Evolutionary conservation across 495 filamentous ascomycete genomes (phyloP).

Genomic region (Daldinia vernicosa): DNA sequence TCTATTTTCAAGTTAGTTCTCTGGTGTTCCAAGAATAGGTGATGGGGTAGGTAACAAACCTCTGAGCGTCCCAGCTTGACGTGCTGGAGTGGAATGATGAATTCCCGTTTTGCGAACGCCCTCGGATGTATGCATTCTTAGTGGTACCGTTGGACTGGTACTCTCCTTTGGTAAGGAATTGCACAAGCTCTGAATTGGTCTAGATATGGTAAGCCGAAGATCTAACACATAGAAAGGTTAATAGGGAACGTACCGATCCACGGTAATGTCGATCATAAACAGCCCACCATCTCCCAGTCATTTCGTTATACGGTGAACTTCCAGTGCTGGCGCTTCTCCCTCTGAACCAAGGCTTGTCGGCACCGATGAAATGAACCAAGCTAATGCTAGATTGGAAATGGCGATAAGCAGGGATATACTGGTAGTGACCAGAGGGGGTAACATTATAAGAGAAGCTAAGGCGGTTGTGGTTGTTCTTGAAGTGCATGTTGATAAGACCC

Average conservation of each 20-base stretch:
- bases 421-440: slow-evolving; percentile 92
- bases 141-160: slow-evolving; percentile 53
- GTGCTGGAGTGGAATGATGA: slow-evolving; percentile 16
- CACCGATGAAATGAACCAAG: slow-evolving; percentile 92
- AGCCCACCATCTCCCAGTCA: slow-evolving; percentile 87
- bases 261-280: slow-evolving; percentile 88
- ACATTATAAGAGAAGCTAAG: slow-evolving; percentile 97
- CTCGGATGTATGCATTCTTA: background rate
- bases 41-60: slow-evolving; percentile 40
- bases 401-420: slow-evolving; percentile 92
- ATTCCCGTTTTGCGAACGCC: background rate
- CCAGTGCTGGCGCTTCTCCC: slow-evolving; percentile 67
- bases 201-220: slow-evolving; percentile 23
- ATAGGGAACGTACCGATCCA: slow-evolving; percentile 56
- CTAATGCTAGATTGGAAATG: slow-evolving; percentile 90
- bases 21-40: background rate
- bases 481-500: slow-evolving; percentile 94
- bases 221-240: background rate
- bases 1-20: slow-evolving; percentile 55
- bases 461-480: slow-evolving; percentile 79
- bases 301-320: slow-evolving; percentile 76
- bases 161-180: slow-evolving; percentile 63
- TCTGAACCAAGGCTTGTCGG: slow-evolving; percentile 86
- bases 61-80: slow-evolving; percentile 54
- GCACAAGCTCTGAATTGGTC: slow-evolving; percentile 52